Conservation (phyloP, 2,329 filamentous ascomycete species). For the Xylaria arbuscula region DNA sequence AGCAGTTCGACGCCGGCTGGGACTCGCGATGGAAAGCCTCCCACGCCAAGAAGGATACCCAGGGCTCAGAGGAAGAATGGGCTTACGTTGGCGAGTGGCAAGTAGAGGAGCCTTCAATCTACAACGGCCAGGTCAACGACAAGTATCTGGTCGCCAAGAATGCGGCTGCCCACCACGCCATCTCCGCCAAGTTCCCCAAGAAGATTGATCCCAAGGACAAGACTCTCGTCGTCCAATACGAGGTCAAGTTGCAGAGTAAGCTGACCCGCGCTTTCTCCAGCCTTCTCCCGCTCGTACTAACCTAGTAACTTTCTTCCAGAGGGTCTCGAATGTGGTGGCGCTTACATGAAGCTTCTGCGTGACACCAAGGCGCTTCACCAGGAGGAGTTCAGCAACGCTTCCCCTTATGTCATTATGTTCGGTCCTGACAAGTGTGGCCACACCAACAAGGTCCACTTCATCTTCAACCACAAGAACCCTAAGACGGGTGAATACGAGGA, state of each 20-base stretch:
- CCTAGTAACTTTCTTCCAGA: conserved; percentile 66
- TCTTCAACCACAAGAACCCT: conserved; percentile 99
- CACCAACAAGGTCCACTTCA: conserved; percentile 98
- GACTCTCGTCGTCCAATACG: conserved; percentile 96
- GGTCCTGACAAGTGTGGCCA: conserved; percentile 99
- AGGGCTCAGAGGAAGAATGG: conserved; percentile 91
- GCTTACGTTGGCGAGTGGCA: conserved; percentile 97
- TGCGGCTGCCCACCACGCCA: conserved; percentile 96
- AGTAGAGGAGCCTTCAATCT: conserved; percentile 90
- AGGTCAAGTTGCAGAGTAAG: conserved; percentile 98
- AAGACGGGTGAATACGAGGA: conserved; percentile 99
- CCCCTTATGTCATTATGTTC: conserved; percentile 99
- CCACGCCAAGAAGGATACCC: conserved; percentile 91
- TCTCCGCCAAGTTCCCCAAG: conserved; percentile 98
- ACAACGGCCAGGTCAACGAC: conserved; percentile 93
- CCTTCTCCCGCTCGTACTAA: neutral
- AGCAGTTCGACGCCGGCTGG: conserved; percentile 99
- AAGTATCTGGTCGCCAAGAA: conserved; percentile 99
- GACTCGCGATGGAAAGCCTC: conserved; percentile 93
- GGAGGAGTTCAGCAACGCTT: conserved; percentile 97
- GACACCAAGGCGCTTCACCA: conserved; percentile 97
- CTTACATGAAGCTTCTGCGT: conserved; percentile 98
- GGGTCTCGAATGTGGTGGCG: conserved; percentile 96
- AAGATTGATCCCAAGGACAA: conserved; percentile 98
- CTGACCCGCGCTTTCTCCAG: conserved; percentile 41